Evolutionary conservation across 2,329 filamentous ascomycete species (phyloP).

Genomic region (Emmonsiellopsis sp.): DNA sequence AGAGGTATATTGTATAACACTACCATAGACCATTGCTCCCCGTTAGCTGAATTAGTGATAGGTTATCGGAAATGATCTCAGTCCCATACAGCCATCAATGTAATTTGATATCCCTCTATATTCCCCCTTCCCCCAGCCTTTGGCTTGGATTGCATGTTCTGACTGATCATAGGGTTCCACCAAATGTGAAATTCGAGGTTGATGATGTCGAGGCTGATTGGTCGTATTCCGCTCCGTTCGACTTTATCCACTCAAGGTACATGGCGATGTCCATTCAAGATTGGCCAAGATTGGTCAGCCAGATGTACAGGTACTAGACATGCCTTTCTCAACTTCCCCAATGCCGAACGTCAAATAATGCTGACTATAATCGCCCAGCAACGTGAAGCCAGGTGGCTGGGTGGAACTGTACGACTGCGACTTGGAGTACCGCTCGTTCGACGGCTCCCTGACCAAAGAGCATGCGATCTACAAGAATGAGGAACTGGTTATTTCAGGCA

Average conservation of each 20-base stretch:
- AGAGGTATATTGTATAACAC: not conserved
- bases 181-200: conserved; percentile 52
- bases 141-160: not conserved
- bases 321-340: not conserved
- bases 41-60: not conserved
- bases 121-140: not conserved
- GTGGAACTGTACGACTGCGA: conserved; percentile 18
- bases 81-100: not conserved
- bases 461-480: not conserved
- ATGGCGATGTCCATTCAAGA: conserved; percentile 45
- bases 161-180: conserved; percentile 39
- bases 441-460: not conserved
- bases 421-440: not conserved
- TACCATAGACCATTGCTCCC: not conserved
- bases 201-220: conserved; percentile 55
- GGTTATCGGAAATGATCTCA: conserved; percentile 10
- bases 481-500: not conserved
- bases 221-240: conserved; percentile 44
- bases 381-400: conserved; percentile 16
- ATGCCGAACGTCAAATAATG: not conserved
- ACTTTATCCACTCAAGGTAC: conserved; percentile 48
- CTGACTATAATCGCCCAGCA: conserved; percentile 15
- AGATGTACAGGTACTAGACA: conserved; percentile 33
- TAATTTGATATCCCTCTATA: not conserved
- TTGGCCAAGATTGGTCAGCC: conserved; percentile 41